Base-by-base conservation (phyloP, 495 filamentous ascomycete genomes). In the Xylaria telfairii region DNA sequence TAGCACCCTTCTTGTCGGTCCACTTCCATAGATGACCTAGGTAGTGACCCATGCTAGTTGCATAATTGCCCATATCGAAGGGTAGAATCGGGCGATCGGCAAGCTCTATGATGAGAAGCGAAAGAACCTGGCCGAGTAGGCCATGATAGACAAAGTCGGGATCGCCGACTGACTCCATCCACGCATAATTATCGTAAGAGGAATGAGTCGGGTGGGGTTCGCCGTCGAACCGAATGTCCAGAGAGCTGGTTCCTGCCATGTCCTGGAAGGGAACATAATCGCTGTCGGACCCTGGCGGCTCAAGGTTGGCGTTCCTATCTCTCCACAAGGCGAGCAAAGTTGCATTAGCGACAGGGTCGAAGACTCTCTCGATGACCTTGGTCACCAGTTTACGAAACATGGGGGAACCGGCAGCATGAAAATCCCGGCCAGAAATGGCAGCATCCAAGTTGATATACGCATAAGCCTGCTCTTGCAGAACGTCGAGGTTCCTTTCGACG, bases 181-280 rank as follows among this genome's bases (percentile, higher is more conserved):
- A 97, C 53, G 95, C 90, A 72, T 90, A 94, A 70, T 89, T 95
- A 76, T 98, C 96, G 78, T 96, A 94, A 80, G 92, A 96, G 71
- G 91, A 94, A 79, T 94, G 90, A 66, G 91, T 90, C 3, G 95
- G 94, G 77, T 85, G 94, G n/a, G 85, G 76, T 21, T 86, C 81
- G 21, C 92, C 93, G 0, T 83, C 79, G 73, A 99, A 99, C 46
- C 89, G 87, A 72, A 99, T 88, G 78, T 98, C 96, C 64, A 98
- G 84, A 21, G 92, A 95, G 7, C 93, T 94, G 5, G 91, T 93
- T 51, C 96, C 96, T n/a, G 93, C 95, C 30, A 98, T 92, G 73
- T 95, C 89, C 78, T 97, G 95, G 80, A 97, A 99, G 42, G 95
- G 89, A 37, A 95, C 91, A 74, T 93, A 96, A 77, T 98, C 96